Evolutionary conservation across 371 early-diverging fungal genomes (phyloP), one percentile per base, ranked within the genome.

Genomic region (Lichtheimia corymbifera): DNA sequence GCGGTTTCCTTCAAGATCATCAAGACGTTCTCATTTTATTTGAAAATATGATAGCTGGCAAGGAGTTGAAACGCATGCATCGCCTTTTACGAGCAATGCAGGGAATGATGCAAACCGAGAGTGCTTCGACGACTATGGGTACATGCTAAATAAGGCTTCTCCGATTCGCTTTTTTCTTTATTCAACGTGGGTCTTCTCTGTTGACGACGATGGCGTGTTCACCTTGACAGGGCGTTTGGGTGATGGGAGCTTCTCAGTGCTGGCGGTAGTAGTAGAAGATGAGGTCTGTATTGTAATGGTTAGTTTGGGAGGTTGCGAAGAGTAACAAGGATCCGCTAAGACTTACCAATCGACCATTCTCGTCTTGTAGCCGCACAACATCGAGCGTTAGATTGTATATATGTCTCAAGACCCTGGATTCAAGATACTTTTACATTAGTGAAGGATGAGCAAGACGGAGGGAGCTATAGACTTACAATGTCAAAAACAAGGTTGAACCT

Each of bases 401-500:
- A 22, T 63, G 63, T 5, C 47, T 42, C 1, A 63, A 20, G n/a
- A 63, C 50, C 17, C 63, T 63, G 35, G 14, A 43, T 9, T 20
- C 49, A 49, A 22, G 35, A 58, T 0, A 49, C 3, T n/a, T 22
- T 5, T n/a, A 0, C 22, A 1, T 40, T 18, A 42, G 27, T 13
- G 20, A 20, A 14, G 4, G 20, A 25, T 14, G 17, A 5, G 18
- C 25, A 54, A 28, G 7, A 17, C 13, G 44, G n/a, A 17, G 6
- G 15, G 25, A 27, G 12, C 5, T 7, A 14, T 17, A 13, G 2
- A 5, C 50, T 63, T 63, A 63, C 63, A 63, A 43, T 20, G 55
- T 55, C 50, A 63, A 27, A 14, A 63, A 63, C 20, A 63, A 22
- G 3, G 63, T 63, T 24, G 63, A 63, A 1, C 63, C 63, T 6